These are phyloP conservation scores for Dendrobium nobile DNA, from an alignment of 106 monocot species.

Conservation along the genomic window DNA sequence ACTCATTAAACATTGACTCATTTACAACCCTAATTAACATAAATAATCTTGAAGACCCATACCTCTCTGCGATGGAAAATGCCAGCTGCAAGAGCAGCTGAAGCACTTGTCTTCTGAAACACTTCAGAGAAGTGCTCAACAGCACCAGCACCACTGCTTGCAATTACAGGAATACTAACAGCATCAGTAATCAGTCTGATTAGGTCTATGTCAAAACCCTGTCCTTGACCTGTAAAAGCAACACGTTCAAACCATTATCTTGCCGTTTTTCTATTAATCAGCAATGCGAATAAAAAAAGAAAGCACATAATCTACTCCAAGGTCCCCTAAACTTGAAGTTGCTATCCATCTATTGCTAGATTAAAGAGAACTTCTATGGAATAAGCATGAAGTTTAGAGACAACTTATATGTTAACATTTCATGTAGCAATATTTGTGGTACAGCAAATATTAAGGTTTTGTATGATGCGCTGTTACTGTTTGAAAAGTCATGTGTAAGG, in stretches of 20 bases:
- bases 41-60: not conserved
- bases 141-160: conserved; percentile 92
- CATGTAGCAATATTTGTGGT: not conserved
- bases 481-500: too few species aligned
- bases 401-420: not conserved
- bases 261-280: not conserved
- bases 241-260: not conserved
- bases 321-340: not conserved
- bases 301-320: not conserved
- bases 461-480: too few species aligned
- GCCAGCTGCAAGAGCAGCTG: conserved; percentile 95
- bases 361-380: not conserved
- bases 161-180: conserved; percentile 89
- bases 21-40: too few species aligned
- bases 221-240: conserved; percentile 67
- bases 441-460: not conserved
- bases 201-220: conserved; percentile 86
- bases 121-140: conserved; percentile 86
- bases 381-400: not conserved
- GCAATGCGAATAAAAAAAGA: not conserved
- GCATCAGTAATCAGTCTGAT: conserved; percentile 81
- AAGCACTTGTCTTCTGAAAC: conserved; percentile 85
- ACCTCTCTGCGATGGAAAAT: conserved; percentile 99
- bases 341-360: not conserved
- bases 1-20: too few species aligned